Conservation (phyloP, 345 rosid species). For the Mallotus nudiflorus region DNA sequence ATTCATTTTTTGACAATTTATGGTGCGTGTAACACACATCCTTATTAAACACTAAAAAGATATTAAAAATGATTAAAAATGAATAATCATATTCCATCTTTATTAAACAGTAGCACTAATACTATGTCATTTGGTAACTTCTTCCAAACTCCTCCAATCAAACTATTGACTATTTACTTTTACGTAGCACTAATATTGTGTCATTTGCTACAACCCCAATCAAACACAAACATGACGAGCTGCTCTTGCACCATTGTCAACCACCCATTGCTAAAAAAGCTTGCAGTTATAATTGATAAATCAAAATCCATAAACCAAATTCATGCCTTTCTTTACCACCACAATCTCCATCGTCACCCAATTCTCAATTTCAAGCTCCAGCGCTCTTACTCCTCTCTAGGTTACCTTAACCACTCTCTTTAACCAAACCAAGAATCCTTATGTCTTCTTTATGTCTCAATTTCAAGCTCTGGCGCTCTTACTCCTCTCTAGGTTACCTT, state of each 20-base stretch:
- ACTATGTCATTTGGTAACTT: constrained; percentile 44
- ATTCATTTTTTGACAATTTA: no score
- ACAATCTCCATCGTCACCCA: constrained; percentile 49
- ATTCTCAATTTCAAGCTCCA: constrained; percentile 75
- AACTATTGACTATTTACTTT: no score
- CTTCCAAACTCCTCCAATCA: constrained; percentile 22
- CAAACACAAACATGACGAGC: neutral
- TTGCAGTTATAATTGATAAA: constrained; percentile 44
- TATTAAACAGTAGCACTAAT: no score
- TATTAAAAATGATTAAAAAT: no score
- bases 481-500: constrained; percentile 57
- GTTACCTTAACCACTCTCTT: constrained; percentile 52
- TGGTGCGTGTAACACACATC: no score
- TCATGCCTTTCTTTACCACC: constrained; percentile 75
- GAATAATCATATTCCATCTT: no score
- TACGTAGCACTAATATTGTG: no score
- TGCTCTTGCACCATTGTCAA: constrained; percentile 17
- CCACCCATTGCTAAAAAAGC: constrained; percentile 38
- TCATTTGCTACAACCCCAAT: constrained; percentile 8
- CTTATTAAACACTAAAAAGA: no score
- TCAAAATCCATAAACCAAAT: constrained; percentile 46
- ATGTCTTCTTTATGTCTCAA: constrained; percentile 47
- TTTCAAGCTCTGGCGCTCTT: constrained; percentile 84
- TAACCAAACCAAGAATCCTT: constrained; percentile 44
- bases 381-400: constrained; percentile 70